Percentiles rank a stretch among this genome's conserved stretches.
phyloP scores from a whole-genome alignment of 495 filamentous ascomycete genomes.

The Trichoderma parareesei region DNA sequence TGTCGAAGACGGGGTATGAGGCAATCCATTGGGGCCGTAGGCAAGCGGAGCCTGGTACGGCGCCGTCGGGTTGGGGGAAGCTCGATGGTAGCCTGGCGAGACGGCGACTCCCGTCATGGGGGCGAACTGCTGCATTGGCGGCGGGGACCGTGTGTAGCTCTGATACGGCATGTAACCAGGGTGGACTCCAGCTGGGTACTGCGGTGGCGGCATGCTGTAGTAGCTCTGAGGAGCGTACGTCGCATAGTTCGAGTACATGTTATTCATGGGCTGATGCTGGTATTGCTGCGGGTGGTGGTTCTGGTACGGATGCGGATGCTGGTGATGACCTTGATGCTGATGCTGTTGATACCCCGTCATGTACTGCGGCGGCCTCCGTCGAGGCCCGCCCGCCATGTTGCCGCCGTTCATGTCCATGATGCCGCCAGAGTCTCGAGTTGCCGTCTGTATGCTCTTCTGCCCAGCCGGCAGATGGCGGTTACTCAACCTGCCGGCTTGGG shows the following conservation, averaged over 20 bases:
- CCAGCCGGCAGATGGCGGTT: constrained; percentile 56
- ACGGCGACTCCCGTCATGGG: constrained; percentile 30
- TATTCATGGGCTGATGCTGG: constrained; percentile 27
- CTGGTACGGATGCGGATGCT: constrained; percentile 12
- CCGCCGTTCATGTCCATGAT: constrained; percentile 24
- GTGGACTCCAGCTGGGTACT: constrained; percentile 31
- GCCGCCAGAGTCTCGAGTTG: constrained; percentile 14
- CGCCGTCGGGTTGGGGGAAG: constrained; percentile 31
- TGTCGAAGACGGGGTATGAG: constrained; percentile 33
- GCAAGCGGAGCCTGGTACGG: constrained; percentile 32
- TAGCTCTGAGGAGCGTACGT: constrained; percentile 26
- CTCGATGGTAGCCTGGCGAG: constrained; percentile 32
- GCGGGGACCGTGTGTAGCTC: constrained; percentile 28
- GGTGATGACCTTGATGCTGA: constrained; percentile 24
- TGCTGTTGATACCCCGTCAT: constrained; percentile 3
- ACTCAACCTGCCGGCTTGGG: constrained; percentile 56
- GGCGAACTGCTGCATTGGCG: constrained; percentile 34
- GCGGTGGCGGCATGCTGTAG: constrained; percentile 33
- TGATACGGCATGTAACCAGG: constrained; percentile 34
- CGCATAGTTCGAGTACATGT: constrained; percentile 32
- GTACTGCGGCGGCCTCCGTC: constrained; percentile 3
- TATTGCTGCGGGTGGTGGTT: constrained; percentile 20
- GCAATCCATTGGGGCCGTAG: constrained; percentile 19
- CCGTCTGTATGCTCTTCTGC: constrained; percentile 45
- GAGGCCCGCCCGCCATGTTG: background rate